These are phyloP conservation scores for Bipolaris victoriae DNA, from an alignment of 2,329 filamentous ascomycete species.

Conservation along the genomic window DNA sequence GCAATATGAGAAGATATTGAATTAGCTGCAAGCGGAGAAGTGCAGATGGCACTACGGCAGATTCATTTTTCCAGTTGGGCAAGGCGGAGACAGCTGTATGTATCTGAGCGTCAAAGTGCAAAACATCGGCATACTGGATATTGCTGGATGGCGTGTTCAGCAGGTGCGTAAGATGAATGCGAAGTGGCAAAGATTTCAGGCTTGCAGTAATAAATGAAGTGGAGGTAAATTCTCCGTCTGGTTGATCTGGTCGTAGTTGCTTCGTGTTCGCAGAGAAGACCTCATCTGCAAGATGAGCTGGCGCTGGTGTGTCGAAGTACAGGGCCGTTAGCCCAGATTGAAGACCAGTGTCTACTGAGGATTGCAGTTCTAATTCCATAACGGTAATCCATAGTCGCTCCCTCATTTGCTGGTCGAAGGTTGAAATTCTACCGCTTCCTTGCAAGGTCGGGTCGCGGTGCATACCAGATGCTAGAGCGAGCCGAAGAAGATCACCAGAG, in stretches of 20 bases:
- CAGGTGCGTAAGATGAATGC: constrained; percentile 40
- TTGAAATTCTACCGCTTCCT: constrained; percentile 39
- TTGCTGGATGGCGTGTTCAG: constrained; percentile 41
- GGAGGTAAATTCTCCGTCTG: constrained; percentile 39
- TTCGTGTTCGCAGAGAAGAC: constrained; percentile 47
- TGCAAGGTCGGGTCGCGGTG: constrained; percentile 56
- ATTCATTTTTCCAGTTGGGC: constrained; percentile 33
- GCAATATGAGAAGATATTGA: constrained; percentile 45
- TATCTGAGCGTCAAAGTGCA: constrained; percentile 43
- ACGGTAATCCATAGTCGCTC: constrained; percentile 64
- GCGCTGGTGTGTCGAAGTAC: constrained; percentile 58
- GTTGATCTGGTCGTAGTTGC: constrained; percentile 31
- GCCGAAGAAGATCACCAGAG: constrained; percentile 58
- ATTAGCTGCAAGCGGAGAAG: constrained; percentile 42
- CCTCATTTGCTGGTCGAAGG: constrained; percentile 60
- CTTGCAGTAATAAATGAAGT: constrained; percentile 37
- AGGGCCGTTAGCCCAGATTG: constrained; percentile 50
- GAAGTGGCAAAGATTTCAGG: constrained; percentile 37
- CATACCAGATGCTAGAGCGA: constrained; percentile 61
- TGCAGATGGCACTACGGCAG: constrained; percentile 24
- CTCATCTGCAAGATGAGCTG: constrained; percentile 59
- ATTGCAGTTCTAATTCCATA: constrained; percentile 62
- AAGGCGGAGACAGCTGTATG: constrained; percentile 28
- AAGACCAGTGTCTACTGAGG: constrained; percentile 62
- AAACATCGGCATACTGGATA: constrained; percentile 41